Conservation (phyloP, 2,329 filamentous ascomycete genomes). For the Teratosphaeria epicoccoides region DNA sequence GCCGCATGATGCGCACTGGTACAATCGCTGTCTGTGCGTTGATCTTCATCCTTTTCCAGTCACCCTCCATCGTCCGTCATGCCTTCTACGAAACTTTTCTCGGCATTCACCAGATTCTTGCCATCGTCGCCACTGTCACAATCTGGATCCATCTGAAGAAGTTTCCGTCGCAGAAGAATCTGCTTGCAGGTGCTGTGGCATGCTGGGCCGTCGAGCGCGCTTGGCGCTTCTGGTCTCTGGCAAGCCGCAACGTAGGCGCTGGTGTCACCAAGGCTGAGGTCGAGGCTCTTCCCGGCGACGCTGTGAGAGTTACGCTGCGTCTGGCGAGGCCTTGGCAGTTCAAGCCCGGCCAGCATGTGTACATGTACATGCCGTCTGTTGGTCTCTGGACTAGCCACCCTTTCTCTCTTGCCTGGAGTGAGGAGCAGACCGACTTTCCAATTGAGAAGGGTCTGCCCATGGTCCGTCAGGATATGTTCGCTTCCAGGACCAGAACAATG, state of each 20-base stretch:
- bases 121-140: constrained; percentile 48
- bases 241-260: constrained; percentile 55
- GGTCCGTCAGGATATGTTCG: constrained; percentile 42
- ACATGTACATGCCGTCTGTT: constrained; percentile 64
- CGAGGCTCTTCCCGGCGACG: constrained; percentile 66
- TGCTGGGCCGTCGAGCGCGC: constrained; percentile 58
- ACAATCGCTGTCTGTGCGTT: constrained; percentile 53
- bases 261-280: constrained; percentile 59
- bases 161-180: constrained; percentile 48
- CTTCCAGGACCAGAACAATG: constrained; percentile 44
- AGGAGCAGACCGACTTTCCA: constrained; percentile 40
- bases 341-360: constrained; percentile 65
- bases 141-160: constrained; percentile 55
- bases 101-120: constrained; percentile 57
- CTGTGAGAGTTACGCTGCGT: constrained; percentile 60
- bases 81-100: constrained; percentile 74
- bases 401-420: constrained; percentile 69
- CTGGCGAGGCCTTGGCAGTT: constrained; percentile 70
- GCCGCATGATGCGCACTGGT: constrained; percentile 48
- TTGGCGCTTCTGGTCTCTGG: constrained; percentile 48
- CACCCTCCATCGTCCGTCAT: constrained; percentile 60
- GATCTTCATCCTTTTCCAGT: constrained; percentile 54
- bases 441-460: constrained; percentile 38
- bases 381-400: constrained; percentile 67
- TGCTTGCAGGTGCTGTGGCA: constrained; percentile 52